Evolutionary conservation across 306 rosid species (phyloP).

Genomic region (Acacia confusa): DNA sequence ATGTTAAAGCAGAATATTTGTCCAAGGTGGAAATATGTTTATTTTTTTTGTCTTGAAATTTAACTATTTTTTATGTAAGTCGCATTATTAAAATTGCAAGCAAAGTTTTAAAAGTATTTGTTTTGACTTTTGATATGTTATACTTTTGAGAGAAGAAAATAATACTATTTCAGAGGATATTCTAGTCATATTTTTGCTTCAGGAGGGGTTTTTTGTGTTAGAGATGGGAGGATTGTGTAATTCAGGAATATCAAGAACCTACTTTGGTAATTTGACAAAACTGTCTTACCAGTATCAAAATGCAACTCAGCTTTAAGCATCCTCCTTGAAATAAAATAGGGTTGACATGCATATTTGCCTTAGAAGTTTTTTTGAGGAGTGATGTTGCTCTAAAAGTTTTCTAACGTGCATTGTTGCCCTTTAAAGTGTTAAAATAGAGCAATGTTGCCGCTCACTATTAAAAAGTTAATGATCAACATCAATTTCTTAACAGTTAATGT

Average conservation of each 20-base stretch:
- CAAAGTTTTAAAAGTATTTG: background rate
- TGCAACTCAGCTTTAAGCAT: conserved; percentile 6
- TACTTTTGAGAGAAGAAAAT: background rate
- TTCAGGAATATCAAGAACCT: background rate
- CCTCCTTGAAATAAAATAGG: conserved; percentile 3
- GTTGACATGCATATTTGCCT: too few species aligned
- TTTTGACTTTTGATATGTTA: background rate
- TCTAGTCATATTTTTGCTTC: background rate
- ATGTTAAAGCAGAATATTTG: conserved; percentile 43
- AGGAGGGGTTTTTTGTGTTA: background rate
- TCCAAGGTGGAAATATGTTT: conserved; percentile 53
- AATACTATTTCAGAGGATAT: background rate
- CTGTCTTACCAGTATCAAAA: background rate
- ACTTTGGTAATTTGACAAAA: background rate
- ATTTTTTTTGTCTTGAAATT: conserved; percentile 1
- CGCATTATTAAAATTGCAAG: background rate
- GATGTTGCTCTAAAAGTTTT: too few species aligned
- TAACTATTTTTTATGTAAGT: background rate
- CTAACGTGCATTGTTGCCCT: too few species aligned
- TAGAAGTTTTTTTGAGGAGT: too few species aligned
- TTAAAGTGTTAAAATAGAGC: too few species aligned
- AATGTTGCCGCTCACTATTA: too few species aligned
- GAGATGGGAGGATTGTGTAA: background rate
- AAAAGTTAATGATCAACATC: too few species aligned
- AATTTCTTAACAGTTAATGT: too few species aligned